These are phyloP conservation scores for Salvia sclarea DNA, from an alignment of 305 asterid species.

Conservation along the genomic window DNA sequence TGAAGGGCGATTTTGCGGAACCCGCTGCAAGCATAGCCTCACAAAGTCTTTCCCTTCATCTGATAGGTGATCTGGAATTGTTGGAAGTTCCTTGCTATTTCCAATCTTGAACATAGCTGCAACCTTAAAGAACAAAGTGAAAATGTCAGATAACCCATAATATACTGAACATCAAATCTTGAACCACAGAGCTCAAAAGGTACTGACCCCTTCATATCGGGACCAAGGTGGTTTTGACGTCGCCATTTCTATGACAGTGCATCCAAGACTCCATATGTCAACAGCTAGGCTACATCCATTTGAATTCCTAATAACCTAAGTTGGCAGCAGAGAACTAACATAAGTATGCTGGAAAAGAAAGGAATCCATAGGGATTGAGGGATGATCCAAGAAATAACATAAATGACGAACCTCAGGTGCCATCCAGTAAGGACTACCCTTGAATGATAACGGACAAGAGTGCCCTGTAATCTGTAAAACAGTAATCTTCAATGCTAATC, in stretches of 20 bases:
- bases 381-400: conserved; percentile 10
- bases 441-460: conserved; percentile 72
- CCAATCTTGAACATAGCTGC: conserved; percentile 99
- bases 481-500: neutral
- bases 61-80: conserved; percentile 83
- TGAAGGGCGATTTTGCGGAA: conserved; percentile 79
- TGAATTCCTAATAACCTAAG: conserved; percentile 80
- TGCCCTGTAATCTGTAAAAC: conserved; percentile 75
- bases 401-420: conserved; percentile 83
- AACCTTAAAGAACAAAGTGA: conserved; percentile 57
- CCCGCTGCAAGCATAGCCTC: conserved; percentile 80
- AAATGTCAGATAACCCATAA: conserved; percentile 26
- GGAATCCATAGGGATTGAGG: conserved; percentile 8
- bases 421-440: conserved; percentile 99
- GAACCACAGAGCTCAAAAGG: conserved; percentile 33
- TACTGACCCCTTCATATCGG: conserved; percentile 94
- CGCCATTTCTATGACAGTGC: conserved; percentile 99
- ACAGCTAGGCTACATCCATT: conserved; percentile 91
- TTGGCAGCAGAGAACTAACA: conserved; percentile 24
- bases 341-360: conserved; percentile 17
- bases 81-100: conserved; percentile 86
- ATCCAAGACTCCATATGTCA: conserved; percentile 99
- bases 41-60: conserved; percentile 92
- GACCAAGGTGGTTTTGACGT: conserved; percentile 97
- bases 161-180: conserved; percentile 16